These are phyloP conservation scores for Trypanosoma cruzi DNA, from an alignment of 208 protist species.

Conservation along the genomic window DNA sequence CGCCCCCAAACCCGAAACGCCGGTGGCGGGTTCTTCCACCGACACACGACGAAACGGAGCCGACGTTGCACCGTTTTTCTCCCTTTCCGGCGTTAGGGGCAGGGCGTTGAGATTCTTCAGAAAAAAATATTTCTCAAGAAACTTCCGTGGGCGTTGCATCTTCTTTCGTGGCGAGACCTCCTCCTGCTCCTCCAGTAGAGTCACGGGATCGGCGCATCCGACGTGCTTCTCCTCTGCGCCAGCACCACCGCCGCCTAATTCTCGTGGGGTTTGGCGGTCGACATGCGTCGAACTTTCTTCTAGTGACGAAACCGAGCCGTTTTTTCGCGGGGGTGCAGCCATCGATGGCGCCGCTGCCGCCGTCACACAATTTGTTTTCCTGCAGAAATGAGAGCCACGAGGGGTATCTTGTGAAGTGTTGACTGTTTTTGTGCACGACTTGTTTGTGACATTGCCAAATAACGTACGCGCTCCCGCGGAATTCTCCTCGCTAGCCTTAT, in stretches of 20 bases:
- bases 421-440: background rate
- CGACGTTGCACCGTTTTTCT: constrained; percentile 11
- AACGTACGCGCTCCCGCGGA: background rate
- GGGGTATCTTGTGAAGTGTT: background rate
- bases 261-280: background rate
- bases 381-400: too few relatives aligned
- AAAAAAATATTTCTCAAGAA: constrained; percentile 23
- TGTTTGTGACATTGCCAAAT: constrained; percentile 10
- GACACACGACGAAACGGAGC: constrained; percentile 7
- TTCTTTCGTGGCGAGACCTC: background rate
- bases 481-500: background rate
- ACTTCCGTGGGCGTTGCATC: constrained; percentile 2
- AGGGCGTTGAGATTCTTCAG: constrained; percentile 17
- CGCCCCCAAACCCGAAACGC: background rate
- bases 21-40: background rate
- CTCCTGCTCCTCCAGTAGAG: too few relatives aligned
- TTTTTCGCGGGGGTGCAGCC: too few relatives aligned
- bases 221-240: background rate
- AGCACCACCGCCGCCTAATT: background rate
- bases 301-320: too few relatives aligned
- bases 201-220: too few relatives aligned
- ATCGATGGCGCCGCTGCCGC: background rate
- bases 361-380: too few relatives aligned
- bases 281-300: too few relatives aligned
- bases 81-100: constrained; percentile 20